phyloP scores from a whole-genome alignment of 371 early-diverging fungal species.

The Mitosporidium daphniae region DNA sequence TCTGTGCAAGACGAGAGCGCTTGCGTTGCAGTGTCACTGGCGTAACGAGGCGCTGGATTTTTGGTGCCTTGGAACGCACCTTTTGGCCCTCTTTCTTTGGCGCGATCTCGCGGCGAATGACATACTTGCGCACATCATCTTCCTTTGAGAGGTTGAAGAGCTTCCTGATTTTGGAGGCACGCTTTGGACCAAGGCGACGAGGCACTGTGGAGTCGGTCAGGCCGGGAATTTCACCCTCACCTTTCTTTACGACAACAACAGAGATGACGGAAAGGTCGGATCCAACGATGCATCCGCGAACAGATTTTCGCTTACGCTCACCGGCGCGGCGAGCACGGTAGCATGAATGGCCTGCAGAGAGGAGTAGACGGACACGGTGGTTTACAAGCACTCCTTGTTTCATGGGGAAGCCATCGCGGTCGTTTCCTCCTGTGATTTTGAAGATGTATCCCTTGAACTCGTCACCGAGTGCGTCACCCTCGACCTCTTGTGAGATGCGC shows the following conservation, averaged over 20 bases:
- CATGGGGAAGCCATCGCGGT: slow-evolving; percentile 80
- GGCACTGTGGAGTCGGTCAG: slow-evolving; percentile 65
- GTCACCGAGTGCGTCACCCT: slow-evolving; percentile 69
- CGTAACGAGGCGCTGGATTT: slow-evolving; percentile 85
- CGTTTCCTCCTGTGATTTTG: slow-evolving; percentile 94
- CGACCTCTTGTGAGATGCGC: slow-evolving; percentile 77
- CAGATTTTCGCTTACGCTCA: slow-evolving; percentile 89
- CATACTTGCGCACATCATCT: slow-evolving; percentile 85
- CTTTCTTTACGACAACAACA: slow-evolving; percentile 71
- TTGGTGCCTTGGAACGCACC: slow-evolving; percentile 60
- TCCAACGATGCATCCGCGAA: slow-evolving; percentile 87
- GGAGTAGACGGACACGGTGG: slow-evolving; percentile 57
- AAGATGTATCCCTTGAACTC: slow-evolving; percentile 96
- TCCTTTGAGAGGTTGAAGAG: slow-evolving; percentile 72
- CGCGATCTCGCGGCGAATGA: slow-evolving; percentile 62
- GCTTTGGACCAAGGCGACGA: slow-evolving; percentile 87
- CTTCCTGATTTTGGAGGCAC: slow-evolving; percentile 86
- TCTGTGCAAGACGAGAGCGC: slow-evolving; percentile 36
- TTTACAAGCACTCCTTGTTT: slow-evolving; percentile 54
- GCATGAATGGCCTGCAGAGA: slow-evolving; percentile 86
- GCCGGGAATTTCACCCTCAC: slow-evolving; percentile 68
- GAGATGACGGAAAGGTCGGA: slow-evolving; percentile 69
- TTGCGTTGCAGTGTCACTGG: slow-evolving; percentile 68
- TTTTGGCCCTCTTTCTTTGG: slow-evolving; percentile 49
- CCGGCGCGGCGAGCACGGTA: slow-evolving; percentile 86